Percentiles rank a stretch among this genome's conserved stretches.
phyloP scores from a whole-genome alignment of 169 alveolate species.

The Plasmodium inui region DNA sequence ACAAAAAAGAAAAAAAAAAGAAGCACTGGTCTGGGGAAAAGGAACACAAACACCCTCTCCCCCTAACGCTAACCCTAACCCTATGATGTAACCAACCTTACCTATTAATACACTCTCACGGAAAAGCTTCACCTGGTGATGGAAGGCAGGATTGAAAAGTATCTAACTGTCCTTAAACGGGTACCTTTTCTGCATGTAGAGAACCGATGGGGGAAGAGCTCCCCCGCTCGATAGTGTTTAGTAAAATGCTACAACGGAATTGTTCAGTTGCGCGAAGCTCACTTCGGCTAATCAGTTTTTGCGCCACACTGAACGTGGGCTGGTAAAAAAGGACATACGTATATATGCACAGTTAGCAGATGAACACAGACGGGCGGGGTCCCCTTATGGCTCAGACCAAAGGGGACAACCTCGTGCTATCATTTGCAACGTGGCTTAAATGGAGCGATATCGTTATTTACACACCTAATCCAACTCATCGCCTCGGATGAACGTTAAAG shows the following conservation, averaged over 20 bases:
- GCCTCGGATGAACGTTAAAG: background rate
- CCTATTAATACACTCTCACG: background rate
- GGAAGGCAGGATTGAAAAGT: background rate
- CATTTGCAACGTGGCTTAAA: background rate
- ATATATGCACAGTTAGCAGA: background rate
- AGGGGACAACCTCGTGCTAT: background rate
- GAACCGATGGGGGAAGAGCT: too few relatives aligned
- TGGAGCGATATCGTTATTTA: background rate
- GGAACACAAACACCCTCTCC: background rate
- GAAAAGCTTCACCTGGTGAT: background rate
- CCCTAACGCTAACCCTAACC: too few relatives aligned
- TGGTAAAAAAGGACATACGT: background rate
- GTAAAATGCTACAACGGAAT: background rate
- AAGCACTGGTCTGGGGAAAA: background rate
- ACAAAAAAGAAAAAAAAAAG: too few relatives aligned
- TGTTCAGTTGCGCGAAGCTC: background rate
- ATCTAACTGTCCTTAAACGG: background rate
- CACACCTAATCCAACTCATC: background rate
- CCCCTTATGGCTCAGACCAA: background rate
- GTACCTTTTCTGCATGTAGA: background rate
- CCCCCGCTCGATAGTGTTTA: background rate
- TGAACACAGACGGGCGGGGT: background rate
- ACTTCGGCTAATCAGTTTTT: background rate
- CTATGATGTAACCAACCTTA: background rate
- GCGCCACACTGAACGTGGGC: background rate